Base-by-base conservation (phyloP, 2,329 filamentous ascomycete genomes). In the Trichoderma sp. region DNA sequence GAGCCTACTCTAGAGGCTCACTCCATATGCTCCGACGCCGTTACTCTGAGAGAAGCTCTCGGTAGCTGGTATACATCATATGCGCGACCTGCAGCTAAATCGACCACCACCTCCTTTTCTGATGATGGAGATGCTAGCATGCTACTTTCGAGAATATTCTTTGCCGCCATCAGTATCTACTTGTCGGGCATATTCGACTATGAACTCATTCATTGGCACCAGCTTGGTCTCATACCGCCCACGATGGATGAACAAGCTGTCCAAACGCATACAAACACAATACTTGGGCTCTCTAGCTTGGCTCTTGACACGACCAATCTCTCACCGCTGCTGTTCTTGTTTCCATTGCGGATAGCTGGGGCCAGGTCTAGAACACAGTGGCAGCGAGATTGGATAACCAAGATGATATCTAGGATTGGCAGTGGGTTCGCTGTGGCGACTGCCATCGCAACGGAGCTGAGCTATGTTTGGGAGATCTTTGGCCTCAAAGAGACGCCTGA, bases 101-200 rank as follows among this genome's bases (percentile, higher is more conserved):
- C 8, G 3, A 7, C 13, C 6, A 7, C 13, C 6, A 13, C 26
- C 58, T 11, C 1, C 8, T 9, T 15, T 26, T 47, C 12, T 26
- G 6, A 11, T 20, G 28, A 53, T 11, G 36, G 58, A 7, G 65
- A 74, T 3, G 64, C 67, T 2, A 77, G 79, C 43, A 65, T 68
- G 8, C 39, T 75, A 0, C 64, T 82, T 3, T 73, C 77, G 0
- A 70, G 32, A 0, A 28, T 77, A 3, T 81, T 79, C 69, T 76
- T 75, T 28, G 75, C 80, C 0, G 79, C 81, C 6, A 80, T 77
- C 2, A 81, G 80, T 59, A 80, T 82, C 6, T 82, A 82, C 39
- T 76, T 82, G 5, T 82, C 81, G 0, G 81, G 80, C 0, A 75
- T 79, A 3, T 82, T 80, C 36, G 81, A 82, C 71, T 82, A 82